Evolutionary conservation across 345 rosid genomes (phyloP), one percentile per base, ranked within the genome.

Genomic region (Salix purpurea): DNA sequence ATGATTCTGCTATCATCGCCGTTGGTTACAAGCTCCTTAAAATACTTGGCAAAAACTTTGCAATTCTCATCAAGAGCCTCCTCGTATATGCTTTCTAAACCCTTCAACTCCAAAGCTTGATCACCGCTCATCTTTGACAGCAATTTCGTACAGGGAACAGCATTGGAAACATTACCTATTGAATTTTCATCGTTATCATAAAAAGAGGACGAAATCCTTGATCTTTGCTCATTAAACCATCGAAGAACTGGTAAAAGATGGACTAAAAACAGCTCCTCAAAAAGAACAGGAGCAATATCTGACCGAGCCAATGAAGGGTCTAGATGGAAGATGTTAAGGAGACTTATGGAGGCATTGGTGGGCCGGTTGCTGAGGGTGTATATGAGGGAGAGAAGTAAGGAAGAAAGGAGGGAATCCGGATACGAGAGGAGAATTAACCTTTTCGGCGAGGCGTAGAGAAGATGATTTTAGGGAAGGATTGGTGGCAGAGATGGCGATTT

Each of bases 31-130:
- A 88, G 84, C 5, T 83, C 79, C 76, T 72, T 77, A 69, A 91
- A 91, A 62, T 84, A 89, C 18, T 69, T 69, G 5, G 80, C 87
- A 54, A 85, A 83, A 72, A 82, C 87, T 69, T 82, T 82, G 74
- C 92, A 89, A 73, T 91, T 91, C 77, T 88, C 88, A 50, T 91
- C 89, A 56, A 89, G 65, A 76, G 77, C 85, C 75, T 81, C 84
- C 72, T 83, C 90, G 23, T 88, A 88, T 52, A 30, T 76, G 13
- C 78, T 76, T 83, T 91, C 95, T 73, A 89, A 40, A 50, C 76
- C 86, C 81, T 83, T 89, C 69, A 91, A 73, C 83, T 83, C 85
- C 16, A 76, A 68, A 15, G 88, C 88, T 78, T 91, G 92, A 65
- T 74, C 82, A 1, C 86, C 86, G 3, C 86, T 89, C 84, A 91